Base-by-base conservation (phyloP, 495 filamentous ascomycete genomes). In the Talaromyces borbonicus region DNA sequence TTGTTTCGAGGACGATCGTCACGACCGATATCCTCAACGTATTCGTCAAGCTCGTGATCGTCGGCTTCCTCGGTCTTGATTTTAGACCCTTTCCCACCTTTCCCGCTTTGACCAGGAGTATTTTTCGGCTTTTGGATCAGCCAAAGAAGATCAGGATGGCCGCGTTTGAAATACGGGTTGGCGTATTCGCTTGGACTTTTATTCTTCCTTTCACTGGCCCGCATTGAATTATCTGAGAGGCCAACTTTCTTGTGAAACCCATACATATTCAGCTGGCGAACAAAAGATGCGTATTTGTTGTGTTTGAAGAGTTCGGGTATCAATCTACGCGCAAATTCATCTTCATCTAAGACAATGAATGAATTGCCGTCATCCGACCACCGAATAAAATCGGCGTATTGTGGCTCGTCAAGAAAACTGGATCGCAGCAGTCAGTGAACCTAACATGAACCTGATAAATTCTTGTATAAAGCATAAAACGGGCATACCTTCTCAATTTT, bases 241-340 rank as follows among this genome's bases (percentile, higher is more conserved):
- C 92, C 92, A 8, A 99, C 93, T 43, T 90, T 87, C 69, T 99
- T 99, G 63, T 99, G 92, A 58, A 99, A 99, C 6, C 92, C 92
- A 61, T 99, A 98, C 92, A 98, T 97, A 57, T 98, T 98, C 50
- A 98, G 74, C 58, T 98, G 92, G 8, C 92, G 85, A 20, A 99
- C 92, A 56, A 99, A 99, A 1, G 93, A 97, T 5, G 92, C 90
- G 61, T 97, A 99, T 62, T 97, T 99, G 62, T 95, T 97, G 65
- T 97, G 93, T 59, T 99, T 99, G 76, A 97, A 99, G 6, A 96
- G 73, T 57, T 97, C 92, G 2, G 92, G 92, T 39, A 99, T 97
- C 48, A 99, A 62, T 0, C 83, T 95, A 60, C 87, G 90, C n/a
- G 92, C 93, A 63, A 99, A 99, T 60, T 97, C 93, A 58, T 99